Evolutionary conservation across 139 green algal genomes (phyloP).

Genomic region (Closterium sp.): DNA sequence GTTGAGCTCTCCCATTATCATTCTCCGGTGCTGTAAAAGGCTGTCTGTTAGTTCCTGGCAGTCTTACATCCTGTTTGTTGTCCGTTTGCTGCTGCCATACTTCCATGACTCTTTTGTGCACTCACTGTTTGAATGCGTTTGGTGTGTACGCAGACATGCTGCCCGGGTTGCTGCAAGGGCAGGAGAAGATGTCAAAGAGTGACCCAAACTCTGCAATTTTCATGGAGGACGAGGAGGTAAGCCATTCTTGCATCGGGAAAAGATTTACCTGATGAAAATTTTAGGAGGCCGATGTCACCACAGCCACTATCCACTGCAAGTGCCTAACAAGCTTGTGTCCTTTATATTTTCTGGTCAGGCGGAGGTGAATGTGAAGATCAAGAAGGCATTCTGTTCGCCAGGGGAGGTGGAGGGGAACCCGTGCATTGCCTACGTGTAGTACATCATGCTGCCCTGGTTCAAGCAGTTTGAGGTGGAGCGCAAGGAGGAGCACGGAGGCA

Average conservation of each 20-base stretch:
- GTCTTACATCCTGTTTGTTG: not conserved
- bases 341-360: conserved; percentile 28
- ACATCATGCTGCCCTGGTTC: conserved; percentile 92
- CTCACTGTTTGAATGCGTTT: not conserved
- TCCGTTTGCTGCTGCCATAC: not conserved
- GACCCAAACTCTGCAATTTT: conserved; percentile 97
- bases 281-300: no score
- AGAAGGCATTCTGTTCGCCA: conserved; percentile 93
- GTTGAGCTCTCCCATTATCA: not conserved
- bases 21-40: not conserved
- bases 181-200: conserved; percentile 99
- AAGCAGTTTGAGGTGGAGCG: conserved; percentile 72
- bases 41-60: not conserved
- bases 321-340: no score
- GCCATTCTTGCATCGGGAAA: no score
- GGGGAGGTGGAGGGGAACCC: conserved; percentile 81
- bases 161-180: conserved; percentile 67
- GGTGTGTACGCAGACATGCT: conserved; percentile 46
- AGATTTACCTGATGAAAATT: no score
- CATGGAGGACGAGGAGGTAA: conserved; percentile 62
- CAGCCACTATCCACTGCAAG: no score
- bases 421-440: conserved; percentile 88
- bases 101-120: not conserved
- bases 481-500: conserved; percentile 74
- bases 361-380: conserved; percentile 97